Evolutionary conservation across 805 yeast species (phyloP), one percentile per base, ranked within the genome.

Genomic region (Alloascoidea africana): DNA sequence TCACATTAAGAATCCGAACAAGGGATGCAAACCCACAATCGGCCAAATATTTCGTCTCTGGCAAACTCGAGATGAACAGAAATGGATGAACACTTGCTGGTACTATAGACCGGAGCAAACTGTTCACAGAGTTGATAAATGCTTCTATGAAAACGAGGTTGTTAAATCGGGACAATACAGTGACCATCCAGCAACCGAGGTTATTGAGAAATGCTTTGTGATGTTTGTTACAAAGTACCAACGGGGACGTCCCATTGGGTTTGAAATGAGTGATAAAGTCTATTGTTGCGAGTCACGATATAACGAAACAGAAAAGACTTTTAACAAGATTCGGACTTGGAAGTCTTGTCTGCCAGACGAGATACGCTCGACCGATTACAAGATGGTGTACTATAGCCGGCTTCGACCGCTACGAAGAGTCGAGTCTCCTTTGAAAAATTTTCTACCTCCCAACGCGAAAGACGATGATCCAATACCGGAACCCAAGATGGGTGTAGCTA

Each of bases 271-370:
- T 38, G 50, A 56, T 16, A 89, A 91, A 4, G 70, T 93, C 53
- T 91, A 86, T 58, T 78, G 91, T 47, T 91, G 97, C 62, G 98
- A 91, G 58, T 83, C 74, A 55, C 76, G 98, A 51, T 91, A 87
- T 59, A 89, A 89, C 53, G 96, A 89, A 54, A 68, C 72, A 39
- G 94, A 84, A 49, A 83, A 84, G 55, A 77, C 77, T 18, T 91
- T 91, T 66, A 91, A 89, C 59, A 81, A 89, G 53, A 91, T 91
- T 50, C 72, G 97, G 52, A 89, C 98, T 2, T 91, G 98, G 98
- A 89, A 85, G 58, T 96, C 96, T 4, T 91, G 97, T 63, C 67
- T 91, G 46, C 98, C 98, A 0, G 97, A 91, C 57, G 97, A 89
- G 56, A 80, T 89, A 36, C 74, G 97, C 49, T 86, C 81, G 45